Conservation (phyloP, 805 yeast genomes). For the Ogataea allantospora region DNA sequence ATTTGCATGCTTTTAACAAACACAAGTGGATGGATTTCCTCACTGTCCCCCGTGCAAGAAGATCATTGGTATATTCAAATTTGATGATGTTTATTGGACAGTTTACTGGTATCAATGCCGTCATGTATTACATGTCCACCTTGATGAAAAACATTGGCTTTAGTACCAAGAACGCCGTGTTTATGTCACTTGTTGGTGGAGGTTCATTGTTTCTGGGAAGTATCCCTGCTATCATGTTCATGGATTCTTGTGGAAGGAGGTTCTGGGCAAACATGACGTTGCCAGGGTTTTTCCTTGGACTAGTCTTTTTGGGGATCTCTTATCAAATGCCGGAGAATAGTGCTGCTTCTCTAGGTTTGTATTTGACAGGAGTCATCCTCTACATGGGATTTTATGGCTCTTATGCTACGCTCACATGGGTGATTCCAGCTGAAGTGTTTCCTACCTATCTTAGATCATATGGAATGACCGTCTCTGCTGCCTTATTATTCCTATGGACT, state of each 20-base stretch:
- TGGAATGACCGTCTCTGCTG: constrained; percentile 65
- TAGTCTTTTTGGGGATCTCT: constrained; percentile 58
- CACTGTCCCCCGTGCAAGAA: constrained; percentile 55
- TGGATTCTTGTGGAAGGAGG: constrained; percentile 58
- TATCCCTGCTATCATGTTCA: constrained; percentile 60
- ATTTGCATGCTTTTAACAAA: constrained; percentile 32
- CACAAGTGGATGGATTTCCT: constrained; percentile 51
- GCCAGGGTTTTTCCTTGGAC: constrained; percentile 56
- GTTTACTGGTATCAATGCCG: constrained; percentile 66
- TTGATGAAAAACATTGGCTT: constrained; percentile 58
- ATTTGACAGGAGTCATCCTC: constrained; percentile 58
- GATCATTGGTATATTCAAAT: constrained; percentile 56
- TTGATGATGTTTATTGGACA: constrained; percentile 62
- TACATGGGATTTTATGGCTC: constrained; percentile 68
- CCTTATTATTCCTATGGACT: constrained; percentile 57
- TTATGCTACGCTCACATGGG: constrained; percentile 68
- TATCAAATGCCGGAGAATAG: constrained; percentile 43
- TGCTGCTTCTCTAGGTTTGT: constrained; percentile 55
- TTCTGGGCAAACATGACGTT: constrained; percentile 58
- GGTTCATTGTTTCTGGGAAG: constrained; percentile 61
- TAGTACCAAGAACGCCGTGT: constrained; percentile 47
- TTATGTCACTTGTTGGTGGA: constrained; percentile 70
- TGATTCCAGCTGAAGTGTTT: constrained; percentile 62
- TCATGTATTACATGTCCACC: constrained; percentile 62
- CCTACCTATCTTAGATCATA: constrained; percentile 57